A percentile compares a stretch with the other conserved stretches of the same genome.
These are phyloP conservation scores for Leptomonas pyrrhocoris DNA, from an alignment of 208 protist species.

Conservation along the genomic window DNA sequence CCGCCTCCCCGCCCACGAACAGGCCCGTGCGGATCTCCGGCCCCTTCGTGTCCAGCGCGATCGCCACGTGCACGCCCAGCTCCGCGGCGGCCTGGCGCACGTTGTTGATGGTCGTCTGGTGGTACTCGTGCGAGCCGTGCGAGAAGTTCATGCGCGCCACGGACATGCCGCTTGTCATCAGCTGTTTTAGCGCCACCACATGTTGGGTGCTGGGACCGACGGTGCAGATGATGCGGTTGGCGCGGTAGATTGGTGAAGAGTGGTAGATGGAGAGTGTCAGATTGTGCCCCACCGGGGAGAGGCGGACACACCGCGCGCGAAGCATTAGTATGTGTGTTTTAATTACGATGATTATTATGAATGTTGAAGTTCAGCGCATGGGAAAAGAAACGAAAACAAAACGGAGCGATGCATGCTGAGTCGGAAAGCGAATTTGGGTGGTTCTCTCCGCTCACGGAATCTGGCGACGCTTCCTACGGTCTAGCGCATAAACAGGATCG, in stretches of 20 bases:
- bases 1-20: constrained; percentile 76
- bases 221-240: constrained; percentile 96
- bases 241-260: constrained; percentile 71
- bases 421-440: too few species aligned
- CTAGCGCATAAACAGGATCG: too few species aligned
- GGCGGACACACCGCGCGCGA: not conserved
- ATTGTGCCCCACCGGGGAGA: constrained; percentile 85
- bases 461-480: too few species aligned
- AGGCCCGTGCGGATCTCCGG: constrained; percentile 97
- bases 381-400: too few species aligned
- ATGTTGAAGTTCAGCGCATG: too few species aligned
- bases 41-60: constrained; percentile 97
- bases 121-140: constrained; percentile 97
- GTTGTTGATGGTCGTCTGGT: constrained; percentile 95
- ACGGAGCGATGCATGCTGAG: too few species aligned
- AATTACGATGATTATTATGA: too few species aligned
- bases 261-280: constrained; percentile 88
- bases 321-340: too few species aligned
- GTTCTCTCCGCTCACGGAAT: too few species aligned
- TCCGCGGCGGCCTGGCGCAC: constrained; percentile 89
- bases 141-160: constrained; percentile 98
- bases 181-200: constrained; percentile 91
- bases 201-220: constrained; percentile 96
- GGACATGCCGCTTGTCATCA: constrained; percentile 97
- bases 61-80: constrained; percentile 89